Base-by-base conservation (phyloP, 2,329 filamentous ascomycete genomes). In the Curvularia sp. region DNA sequence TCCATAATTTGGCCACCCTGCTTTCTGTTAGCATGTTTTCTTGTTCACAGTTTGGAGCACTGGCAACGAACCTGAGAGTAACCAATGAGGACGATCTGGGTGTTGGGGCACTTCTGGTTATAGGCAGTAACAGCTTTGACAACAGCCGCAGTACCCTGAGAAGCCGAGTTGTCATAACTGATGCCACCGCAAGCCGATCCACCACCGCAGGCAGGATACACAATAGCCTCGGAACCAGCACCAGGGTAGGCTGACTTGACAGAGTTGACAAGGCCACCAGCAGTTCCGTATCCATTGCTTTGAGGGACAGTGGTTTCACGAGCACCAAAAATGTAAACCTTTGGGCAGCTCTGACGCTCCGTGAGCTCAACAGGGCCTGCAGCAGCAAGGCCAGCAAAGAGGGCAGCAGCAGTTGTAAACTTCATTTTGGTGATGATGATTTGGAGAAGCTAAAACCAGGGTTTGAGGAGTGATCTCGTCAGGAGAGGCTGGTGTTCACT, bases 1-100 rank as follows among this genome's bases (percentile, higher is more conserved):
- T 88, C 86, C 73, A 86, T 83, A 64, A 88, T 88, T 75, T 88
- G 84, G 42, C 83, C 85, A 46, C 86, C 86, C 82, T 87, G 26
- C 2, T 1, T n/a, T 15, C 10, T 8, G 22, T 71, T 33, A 70
- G 61, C 38, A 49, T 38, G 2, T 5, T 49, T 4, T 28, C 8
- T 13, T 20, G 7, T 35, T 35, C 5, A 41, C 18, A 8, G 18
- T 8, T 0, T 18, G 30, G 4, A 18, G 13, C 18, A 15, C n/a
- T 52, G 2, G 43, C 9, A 2, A 33, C 76, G 22, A 67, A 84
- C 84, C 78, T 87, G 86, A 7, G 84, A 87, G 72, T 89, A 89
- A 35, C 86, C 87, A 38, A 88, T 83, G 31, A 88, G 75, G 5
- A 88, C 84, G 33, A 89, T 78, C 68, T 86, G 76, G 5, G 85